Conservation (phyloP, 345 rosid species). For the Citrus sp. region DNA sequence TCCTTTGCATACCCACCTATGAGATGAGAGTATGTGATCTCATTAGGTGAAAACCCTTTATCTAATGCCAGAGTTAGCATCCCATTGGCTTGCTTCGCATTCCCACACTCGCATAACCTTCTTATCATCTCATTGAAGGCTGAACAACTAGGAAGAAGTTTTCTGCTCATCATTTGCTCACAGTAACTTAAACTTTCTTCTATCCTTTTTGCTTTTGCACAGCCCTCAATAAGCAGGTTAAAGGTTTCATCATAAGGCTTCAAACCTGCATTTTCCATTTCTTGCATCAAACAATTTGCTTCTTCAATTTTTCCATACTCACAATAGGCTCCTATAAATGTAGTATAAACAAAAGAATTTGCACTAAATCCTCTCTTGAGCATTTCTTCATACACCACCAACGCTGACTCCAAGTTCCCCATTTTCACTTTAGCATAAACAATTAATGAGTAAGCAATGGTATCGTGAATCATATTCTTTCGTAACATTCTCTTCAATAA, state of each 20-base stretch:
- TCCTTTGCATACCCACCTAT: constrained; percentile 45
- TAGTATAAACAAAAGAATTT: constrained; percentile 56
- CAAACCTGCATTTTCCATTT: constrained; percentile 50
- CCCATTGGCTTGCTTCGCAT: constrained; percentile 39
- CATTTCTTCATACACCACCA: constrained; percentile 63
- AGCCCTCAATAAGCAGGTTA: constrained; percentile 46
- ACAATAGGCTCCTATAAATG: constrained; percentile 48
- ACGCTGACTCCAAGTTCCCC: constrained; percentile 47
- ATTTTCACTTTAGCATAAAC: constrained; percentile 41
- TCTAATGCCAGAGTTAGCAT: constrained; percentile 45
- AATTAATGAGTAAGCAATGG: constrained; percentile 62
- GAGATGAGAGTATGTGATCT: constrained; percentile 42
- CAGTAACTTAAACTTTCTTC: constrained; percentile 41
- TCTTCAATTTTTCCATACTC: constrained; percentile 38
- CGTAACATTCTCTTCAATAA: constrained; percentile 67
- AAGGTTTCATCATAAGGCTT: constrained; percentile 58
- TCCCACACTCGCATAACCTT: constrained; percentile 38
- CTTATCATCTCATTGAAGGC: constrained; percentile 52
- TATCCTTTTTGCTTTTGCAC: constrained; percentile 43
- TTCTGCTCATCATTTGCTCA: constrained; percentile 45
- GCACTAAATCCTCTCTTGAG: constrained; percentile 56
- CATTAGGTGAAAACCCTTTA: constrained; percentile 54
- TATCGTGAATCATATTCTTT: constrained; percentile 65
- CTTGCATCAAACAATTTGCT: constrained; percentile 43
- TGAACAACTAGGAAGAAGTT: constrained; percentile 43